Evolutionary conservation across 129 eudicot genomes (phyloP), one percentile per base, ranked within the genome.

Genomic region (Ambrosia trifida): DNA sequence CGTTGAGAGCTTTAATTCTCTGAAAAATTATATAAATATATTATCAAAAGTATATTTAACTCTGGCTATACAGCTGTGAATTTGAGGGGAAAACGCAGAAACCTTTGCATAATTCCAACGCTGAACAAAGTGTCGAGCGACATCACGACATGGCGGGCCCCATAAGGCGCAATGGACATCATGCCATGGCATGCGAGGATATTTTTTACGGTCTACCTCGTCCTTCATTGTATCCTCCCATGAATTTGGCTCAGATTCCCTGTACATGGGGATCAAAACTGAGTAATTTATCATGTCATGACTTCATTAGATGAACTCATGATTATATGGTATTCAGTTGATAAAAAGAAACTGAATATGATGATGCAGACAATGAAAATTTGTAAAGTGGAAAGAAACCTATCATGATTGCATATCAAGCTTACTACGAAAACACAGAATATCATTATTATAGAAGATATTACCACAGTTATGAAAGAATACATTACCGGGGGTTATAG

Each of bases 181-280:
- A 77, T 94, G 98, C 98, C 98, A 94, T 56, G 98, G 98, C 98
- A 94, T 94, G 66, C 98, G 98, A 53, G 98, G 98, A 81, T 89
- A 85, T 63, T 80, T 85, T 53, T 70, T 61, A 64, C 98, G 95
- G 76, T 94, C 91, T 46, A 94, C 58, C 81, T 94, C 95, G 79
- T 94, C 98, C 81, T 82, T 94, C 97, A 87, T 87, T 14, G 96
- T 85, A 77, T 94, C 97, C 69, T 94, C 98, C 98, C 98, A 94
- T 1, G 98, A 82, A 79, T 94, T 94, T 60, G 98, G 98, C 78
- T 94, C 98, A 14, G 98, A 94, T 82, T 94, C 98, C 80, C 98
- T 94, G 78, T 59, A 70, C 33, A 73, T 16, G 36, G 58, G 12
- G 54, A 63, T 32, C 5, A 30, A 59, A 64, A 40, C 17, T 72